Evolutionary conservation across 148 eudicot species (phyloP).

Genomic region (Linanthus parryae): DNA sequence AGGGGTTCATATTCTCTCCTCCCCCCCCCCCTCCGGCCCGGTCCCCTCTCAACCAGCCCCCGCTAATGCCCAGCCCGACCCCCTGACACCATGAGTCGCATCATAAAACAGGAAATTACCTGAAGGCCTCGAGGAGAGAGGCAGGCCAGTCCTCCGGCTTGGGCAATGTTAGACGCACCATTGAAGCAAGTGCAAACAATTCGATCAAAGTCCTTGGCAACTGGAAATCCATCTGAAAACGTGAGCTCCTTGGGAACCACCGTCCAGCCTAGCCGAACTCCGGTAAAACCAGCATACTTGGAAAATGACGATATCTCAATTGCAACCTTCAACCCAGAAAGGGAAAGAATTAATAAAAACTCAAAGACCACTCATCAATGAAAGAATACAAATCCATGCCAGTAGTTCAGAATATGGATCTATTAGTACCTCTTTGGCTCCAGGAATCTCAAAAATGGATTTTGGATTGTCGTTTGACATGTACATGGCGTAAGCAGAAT

Average conservation of each 20-base stretch:
- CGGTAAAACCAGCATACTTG: slow-evolving; percentile 93
- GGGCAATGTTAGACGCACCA: slow-evolving; percentile 93
- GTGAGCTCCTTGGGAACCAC: slow-evolving; percentile 71
- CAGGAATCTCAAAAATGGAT: slow-evolving; percentile 90
- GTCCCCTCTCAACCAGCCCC: too few relatives aligned
- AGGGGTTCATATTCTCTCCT: too few relatives aligned
- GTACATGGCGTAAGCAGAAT: slow-evolving; percentile 94
- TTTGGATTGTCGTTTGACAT: slow-evolving; percentile 74
- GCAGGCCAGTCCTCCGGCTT: slow-evolving; percentile 88
- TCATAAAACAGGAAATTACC: too few relatives aligned
- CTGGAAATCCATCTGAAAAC: slow-evolving; percentile 82
- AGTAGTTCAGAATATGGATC: neutral
- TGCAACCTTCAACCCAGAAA: slow-evolving; percentile 50
- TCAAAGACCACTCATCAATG: neutral
- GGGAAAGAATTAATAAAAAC: neutral
- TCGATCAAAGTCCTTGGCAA: slow-evolving; percentile 86
- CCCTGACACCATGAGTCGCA: too few relatives aligned
- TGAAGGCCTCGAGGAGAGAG: slow-evolving; percentile 74
- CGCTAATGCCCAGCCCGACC: too few relatives aligned
- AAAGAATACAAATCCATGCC: neutral
- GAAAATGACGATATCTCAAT: slow-evolving; percentile 88
- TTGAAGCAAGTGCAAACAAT: slow-evolving; percentile 85
- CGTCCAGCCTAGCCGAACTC: slow-evolving; percentile 97
- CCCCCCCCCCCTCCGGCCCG: too few relatives aligned
- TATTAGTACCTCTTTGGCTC: slow-evolving; percentile 73